phyloP scores from a whole-genome alignment of 192 early-diverging fungal species.

The Coemansia asiatica region DNA sequence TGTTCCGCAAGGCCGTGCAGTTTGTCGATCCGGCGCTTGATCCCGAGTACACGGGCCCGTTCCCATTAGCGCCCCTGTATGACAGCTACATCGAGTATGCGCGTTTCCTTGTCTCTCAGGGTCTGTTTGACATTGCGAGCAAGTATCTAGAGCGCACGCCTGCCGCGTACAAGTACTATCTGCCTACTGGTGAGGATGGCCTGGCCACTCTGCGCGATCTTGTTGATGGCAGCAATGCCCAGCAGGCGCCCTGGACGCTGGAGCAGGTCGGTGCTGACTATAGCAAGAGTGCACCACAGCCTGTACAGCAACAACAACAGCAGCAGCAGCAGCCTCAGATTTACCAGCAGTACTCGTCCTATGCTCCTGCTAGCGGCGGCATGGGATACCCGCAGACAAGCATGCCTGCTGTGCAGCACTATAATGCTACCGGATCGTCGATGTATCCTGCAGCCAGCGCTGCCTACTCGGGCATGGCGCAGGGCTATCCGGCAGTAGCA shows the following conservation, averaged over 20 bases:
- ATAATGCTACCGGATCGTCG: not conserved
- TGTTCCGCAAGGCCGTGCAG: slow-evolving; percentile 90
- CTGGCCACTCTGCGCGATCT: slow-evolving; percentile 76
- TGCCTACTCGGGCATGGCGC: slow-evolving; percentile 25
- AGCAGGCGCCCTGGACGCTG: slow-evolving; percentile 44
- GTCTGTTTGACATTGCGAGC: slow-evolving; percentile 71
- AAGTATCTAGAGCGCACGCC: slow-evolving; percentile 80
- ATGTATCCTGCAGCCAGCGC: slow-evolving; percentile 13
- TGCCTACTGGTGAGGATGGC: slow-evolving; percentile 30
- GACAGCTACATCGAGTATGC: slow-evolving; percentile 89
- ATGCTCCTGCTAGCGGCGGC: not conserved
- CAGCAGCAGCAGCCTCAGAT: slow-evolving; percentile 23
- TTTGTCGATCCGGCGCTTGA: slow-evolving; percentile 76
- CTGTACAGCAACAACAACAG: slow-evolving; percentile 20
- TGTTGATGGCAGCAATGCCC: slow-evolving; percentile 37
- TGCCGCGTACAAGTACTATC: slow-evolving; percentile 53
- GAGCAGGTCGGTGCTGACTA: slow-evolving; percentile 22
- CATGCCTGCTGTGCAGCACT: slow-evolving; percentile 40
- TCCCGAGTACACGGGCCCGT: slow-evolving; percentile 46
- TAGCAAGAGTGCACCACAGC: slow-evolving; percentile 2
- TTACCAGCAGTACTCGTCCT: slow-evolving; percentile 11
- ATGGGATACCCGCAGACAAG: not conserved
- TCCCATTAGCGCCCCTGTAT: slow-evolving; percentile 70
- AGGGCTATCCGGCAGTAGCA: slow-evolving; percentile 15
- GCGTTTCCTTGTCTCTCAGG: slow-evolving; percentile 70